Conservation (phyloP, 2,329 filamentous ascomycete species). For the Coniochaeta ligniaria region DNA sequence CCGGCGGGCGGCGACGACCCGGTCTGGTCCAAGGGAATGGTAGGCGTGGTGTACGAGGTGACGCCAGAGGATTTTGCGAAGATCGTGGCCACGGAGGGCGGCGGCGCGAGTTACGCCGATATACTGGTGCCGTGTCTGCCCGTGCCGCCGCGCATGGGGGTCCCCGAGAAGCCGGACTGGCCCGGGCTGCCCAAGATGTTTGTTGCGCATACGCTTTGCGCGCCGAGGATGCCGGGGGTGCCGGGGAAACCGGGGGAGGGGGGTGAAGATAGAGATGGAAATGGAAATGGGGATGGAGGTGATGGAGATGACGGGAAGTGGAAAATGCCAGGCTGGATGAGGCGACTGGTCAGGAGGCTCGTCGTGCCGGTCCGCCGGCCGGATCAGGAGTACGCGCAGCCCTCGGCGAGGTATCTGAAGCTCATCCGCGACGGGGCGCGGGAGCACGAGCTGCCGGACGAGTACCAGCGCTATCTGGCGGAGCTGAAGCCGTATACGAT, state of each 20-base stretch:
- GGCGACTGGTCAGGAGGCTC: slow-evolving; percentile 40
- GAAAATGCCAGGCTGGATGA: slow-evolving; percentile 14
- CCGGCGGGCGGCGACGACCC: slow-evolving; percentile 42
- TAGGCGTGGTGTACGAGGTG: slow-evolving; percentile 95
- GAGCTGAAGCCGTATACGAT: slow-evolving; percentile 62
- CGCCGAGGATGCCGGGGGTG: slow-evolving; percentile 42
- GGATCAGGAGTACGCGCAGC: slow-evolving; percentile 67
- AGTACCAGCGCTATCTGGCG: slow-evolving; percentile 69
- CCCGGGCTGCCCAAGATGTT: slow-evolving; percentile 54
- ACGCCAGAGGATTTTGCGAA: slow-evolving; percentile 73
- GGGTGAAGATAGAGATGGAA: slow-evolving; percentile 5
- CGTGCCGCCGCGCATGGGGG: slow-evolving; percentile 49
- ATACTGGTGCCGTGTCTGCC: slow-evolving; percentile 72
- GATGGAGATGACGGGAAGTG: slow-evolving; percentile 6
- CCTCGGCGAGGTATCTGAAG: slow-evolving; percentile 76
- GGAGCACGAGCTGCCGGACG: slow-evolving; percentile 71
- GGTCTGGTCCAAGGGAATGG: slow-evolving; percentile 71
- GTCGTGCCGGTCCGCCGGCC: slow-evolving; percentile 43
- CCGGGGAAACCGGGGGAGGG: slow-evolving; percentile 12
- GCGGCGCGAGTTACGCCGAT: slow-evolving; percentile 77
- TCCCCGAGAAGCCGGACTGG: slow-evolving; percentile 56
- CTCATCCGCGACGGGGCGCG: slow-evolving; percentile 70
- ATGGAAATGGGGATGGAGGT: slow-evolving; percentile 6
- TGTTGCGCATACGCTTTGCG: slow-evolving; percentile 78
- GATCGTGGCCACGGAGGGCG: slow-evolving; percentile 88